These are phyloP conservation scores for Tolypocladium album DNA, from an alignment of 2,329 filamentous ascomycete genomes.

Conservation along the genomic window DNA sequence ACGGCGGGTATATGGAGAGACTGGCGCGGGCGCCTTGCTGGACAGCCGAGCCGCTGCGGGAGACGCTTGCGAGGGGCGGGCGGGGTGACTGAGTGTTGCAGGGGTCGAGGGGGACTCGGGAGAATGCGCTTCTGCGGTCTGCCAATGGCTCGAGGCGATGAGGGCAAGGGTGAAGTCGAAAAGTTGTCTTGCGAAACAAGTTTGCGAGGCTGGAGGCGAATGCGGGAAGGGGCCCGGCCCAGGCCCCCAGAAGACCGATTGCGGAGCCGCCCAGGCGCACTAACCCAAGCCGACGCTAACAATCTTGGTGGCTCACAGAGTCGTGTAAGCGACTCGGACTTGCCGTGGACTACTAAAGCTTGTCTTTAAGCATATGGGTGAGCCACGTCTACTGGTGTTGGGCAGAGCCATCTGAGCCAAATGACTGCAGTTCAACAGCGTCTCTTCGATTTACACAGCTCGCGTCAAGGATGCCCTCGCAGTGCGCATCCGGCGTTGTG, in stretches of 20 bases:
- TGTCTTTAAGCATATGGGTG: background rate
- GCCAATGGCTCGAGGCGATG: background rate
- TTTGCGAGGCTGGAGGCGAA: background rate
- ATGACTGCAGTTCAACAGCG: background rate
- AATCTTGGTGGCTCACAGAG: background rate
- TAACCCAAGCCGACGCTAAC: background rate
- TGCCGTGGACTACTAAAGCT: background rate
- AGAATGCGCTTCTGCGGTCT: background rate
- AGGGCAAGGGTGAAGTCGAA: background rate
- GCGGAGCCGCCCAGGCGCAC: background rate
- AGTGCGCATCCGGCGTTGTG: background rate
- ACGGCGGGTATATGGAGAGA: background rate
- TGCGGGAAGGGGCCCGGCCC: background rate
- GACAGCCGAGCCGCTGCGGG: background rate
- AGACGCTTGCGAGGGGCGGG: background rate
- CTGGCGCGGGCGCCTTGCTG: background rate
- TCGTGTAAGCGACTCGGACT: background rate
- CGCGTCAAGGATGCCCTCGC: background rate
- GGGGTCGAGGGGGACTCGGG: background rate
- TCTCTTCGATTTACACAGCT: background rate
- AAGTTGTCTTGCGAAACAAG: background rate
- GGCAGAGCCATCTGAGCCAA: background rate
- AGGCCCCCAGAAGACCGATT: background rate
- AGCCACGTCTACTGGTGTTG: background rate
- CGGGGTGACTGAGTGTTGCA: background rate